Evolutionary conservation across 306 rosid species (phyloP).

Genomic region (Mucuna pruriens): DNA sequence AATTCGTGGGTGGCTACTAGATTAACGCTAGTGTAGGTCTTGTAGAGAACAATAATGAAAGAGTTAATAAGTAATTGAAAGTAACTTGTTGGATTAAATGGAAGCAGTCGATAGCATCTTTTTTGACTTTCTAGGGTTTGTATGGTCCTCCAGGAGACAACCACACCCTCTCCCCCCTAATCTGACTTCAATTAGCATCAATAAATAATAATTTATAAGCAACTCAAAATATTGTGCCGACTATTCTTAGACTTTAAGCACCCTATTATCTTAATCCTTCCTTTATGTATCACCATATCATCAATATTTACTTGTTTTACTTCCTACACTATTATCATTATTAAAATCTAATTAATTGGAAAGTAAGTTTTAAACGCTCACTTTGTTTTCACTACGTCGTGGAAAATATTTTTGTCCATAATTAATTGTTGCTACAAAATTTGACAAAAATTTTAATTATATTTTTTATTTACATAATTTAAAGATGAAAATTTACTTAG

Average conservation of each 20-base stretch:
- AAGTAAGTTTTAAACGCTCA: neutral
- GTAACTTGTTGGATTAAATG: constrained; percentile 63
- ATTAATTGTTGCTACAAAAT: too few relatives aligned
- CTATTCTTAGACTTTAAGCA: neutral
- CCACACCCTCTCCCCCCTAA: constrained; percentile 44
- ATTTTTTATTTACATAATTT: too few relatives aligned
- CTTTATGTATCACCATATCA: neutral
- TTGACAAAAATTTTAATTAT: too few relatives aligned
- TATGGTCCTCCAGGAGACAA: constrained; percentile 52
- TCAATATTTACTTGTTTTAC: neutral
- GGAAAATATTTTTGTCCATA: too few relatives aligned
- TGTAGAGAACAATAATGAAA: neutral
- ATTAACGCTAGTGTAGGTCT: constrained; percentile 15
- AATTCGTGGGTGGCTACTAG: constrained; percentile 20
- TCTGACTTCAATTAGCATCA: constrained; percentile 5
- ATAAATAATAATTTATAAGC: neutral
- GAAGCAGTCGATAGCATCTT: constrained; percentile 56
- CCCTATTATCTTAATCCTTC: neutral
- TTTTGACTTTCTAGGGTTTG: constrained; percentile 62
- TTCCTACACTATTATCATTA: neutral
- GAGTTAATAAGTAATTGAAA: constrained; percentile 42
- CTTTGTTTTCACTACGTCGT: too few relatives aligned
- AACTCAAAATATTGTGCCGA: neutral
- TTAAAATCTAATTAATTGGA: neutral
- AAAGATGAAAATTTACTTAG: too few relatives aligned